These are phyloP conservation scores for Alternaria sp. DNA, from an alignment of 2,329 filamentous ascomycete species.

Conservation along the genomic window DNA sequence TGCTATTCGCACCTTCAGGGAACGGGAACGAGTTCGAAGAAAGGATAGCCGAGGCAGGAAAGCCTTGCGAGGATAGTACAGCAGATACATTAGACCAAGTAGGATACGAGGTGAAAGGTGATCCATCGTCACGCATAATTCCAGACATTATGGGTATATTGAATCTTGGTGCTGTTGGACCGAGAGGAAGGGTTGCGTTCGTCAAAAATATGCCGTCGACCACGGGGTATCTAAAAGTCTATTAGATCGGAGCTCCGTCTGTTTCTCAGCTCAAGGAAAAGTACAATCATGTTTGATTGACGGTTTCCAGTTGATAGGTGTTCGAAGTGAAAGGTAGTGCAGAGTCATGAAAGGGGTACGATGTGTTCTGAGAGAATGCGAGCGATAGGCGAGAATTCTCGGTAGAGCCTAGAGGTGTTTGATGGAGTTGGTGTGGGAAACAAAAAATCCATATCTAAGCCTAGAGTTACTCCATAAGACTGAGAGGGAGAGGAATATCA, in stretches of 20 bases:
- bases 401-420: too few species aligned
- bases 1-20: slow-evolving; percentile 42
- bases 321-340: too few species aligned
- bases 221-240: neutral
- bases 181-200: neutral
- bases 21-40: slow-evolving; percentile 28
- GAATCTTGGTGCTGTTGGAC: neutral
- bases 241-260: neutral
- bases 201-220: neutral
- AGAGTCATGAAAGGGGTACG: too few species aligned
- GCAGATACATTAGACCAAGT: slow-evolving; percentile 25
- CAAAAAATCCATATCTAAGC: neutral
- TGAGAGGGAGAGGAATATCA: neutral
- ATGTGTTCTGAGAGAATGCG: too few species aligned
- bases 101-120: slow-evolving; percentile 1
- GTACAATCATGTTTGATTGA: neutral
- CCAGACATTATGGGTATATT: neutral
- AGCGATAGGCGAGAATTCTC: too few species aligned
- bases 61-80: slow-evolving; percentile 26
- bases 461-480: too few species aligned
- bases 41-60: slow-evolving; percentile 21
- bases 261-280: neutral
- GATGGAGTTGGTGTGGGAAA: too few species aligned
- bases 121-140: neutral
- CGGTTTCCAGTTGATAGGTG: neutral